These are phyloP conservation scores for Grosmannia serpens DNA, from an alignment of 2,329 filamentous ascomycete genomes.

Conservation along the genomic window DNA sequence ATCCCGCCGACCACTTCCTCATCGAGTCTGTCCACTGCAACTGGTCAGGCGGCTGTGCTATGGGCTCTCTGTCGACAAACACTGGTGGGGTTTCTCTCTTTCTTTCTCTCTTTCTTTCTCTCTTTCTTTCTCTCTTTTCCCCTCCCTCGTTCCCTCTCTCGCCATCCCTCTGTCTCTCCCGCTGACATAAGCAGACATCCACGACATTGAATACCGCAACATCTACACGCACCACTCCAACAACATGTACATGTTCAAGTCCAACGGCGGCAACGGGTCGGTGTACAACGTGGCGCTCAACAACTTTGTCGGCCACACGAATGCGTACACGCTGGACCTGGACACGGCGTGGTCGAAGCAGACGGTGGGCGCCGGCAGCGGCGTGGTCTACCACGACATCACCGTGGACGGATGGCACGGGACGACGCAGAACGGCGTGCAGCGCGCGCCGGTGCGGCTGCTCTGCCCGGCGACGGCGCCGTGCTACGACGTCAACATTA, in stretches of 20 bases:
- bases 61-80: constrained; percentile 40
- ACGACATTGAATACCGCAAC: constrained; percentile 39
- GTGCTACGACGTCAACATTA: constrained; percentile 11
- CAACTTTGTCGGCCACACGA: constrained; percentile 49
- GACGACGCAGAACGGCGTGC: constrained; percentile 33
- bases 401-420: constrained; percentile 45
- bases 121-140: background rate
- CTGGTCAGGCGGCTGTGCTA: constrained; percentile 44
- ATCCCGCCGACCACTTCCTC: constrained; percentile 39
- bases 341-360: constrained; percentile 36
- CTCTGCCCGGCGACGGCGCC: constrained; percentile 12
- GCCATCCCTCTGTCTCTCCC: background rate
- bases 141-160: too few relatives aligned
- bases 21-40: constrained; percentile 51
- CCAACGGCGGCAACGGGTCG: constrained; percentile 42
- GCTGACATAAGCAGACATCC: too few relatives aligned
- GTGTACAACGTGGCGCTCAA: constrained; percentile 39
- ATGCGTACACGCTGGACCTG: constrained; percentile 46
- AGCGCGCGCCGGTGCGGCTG: constrained; percentile 41
- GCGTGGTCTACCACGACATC: constrained; percentile 40
- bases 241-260: constrained; percentile 54
- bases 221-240: constrained; percentile 48
- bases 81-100: constrained; percentile 13
- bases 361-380: constrained; percentile 25
- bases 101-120: background rate